A percentile compares a stretch with the other conserved stretches of the same genome.
These are phyloP conservation scores for Viola pubescens DNA, from an alignment of 441 rosid species.

Conservation along the genomic window DNA sequence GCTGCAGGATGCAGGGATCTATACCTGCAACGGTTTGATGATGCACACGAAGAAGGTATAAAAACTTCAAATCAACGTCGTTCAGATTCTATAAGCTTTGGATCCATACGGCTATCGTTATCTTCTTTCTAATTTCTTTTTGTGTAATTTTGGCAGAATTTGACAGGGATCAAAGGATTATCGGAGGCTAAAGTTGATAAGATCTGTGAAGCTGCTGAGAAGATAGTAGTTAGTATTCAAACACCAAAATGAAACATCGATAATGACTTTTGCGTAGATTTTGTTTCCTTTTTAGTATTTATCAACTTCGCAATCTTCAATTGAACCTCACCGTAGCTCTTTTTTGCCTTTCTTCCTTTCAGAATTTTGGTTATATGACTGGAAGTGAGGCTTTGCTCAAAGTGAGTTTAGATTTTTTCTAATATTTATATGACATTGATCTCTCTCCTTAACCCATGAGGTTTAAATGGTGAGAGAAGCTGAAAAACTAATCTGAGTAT, in stretches of 20 bases:
- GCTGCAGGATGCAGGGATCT: constrained; percentile 91
- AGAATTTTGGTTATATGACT: constrained; percentile 73
- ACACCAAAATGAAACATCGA: not conserved
- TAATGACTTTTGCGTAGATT: not conserved
- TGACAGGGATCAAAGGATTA: constrained; percentile 94
- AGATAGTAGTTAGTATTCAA: constrained; percentile 60
- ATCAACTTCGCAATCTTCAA: not conserved
- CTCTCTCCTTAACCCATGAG: not conserved
- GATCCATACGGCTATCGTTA: not conserved
- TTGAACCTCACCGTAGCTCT: not conserved
- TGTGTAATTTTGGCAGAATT: constrained; percentile 38
- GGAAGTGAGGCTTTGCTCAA: constrained; percentile 82
- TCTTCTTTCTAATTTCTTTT: not conserved
- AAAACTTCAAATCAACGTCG: constrained; percentile 2
- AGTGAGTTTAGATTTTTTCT: constrained; percentile 36
- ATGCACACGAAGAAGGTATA: constrained; percentile 87
- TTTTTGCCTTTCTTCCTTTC: constrained; percentile 11
- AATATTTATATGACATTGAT: not conserved
- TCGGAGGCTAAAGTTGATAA: constrained; percentile 95
- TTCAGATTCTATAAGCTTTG: constrained; percentile 3
- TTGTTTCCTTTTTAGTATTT: not conserved
- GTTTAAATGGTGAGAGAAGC: not conserved
- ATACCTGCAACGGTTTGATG: constrained; percentile 95
- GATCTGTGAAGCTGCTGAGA: constrained; percentile 96
- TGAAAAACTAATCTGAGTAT: constrained; percentile 10